Evolutionary conservation across 495 filamentous ascomycete species (phyloP), one percentile per base, ranked within the genome.

Genomic region (Neurospora pannonica): DNA sequence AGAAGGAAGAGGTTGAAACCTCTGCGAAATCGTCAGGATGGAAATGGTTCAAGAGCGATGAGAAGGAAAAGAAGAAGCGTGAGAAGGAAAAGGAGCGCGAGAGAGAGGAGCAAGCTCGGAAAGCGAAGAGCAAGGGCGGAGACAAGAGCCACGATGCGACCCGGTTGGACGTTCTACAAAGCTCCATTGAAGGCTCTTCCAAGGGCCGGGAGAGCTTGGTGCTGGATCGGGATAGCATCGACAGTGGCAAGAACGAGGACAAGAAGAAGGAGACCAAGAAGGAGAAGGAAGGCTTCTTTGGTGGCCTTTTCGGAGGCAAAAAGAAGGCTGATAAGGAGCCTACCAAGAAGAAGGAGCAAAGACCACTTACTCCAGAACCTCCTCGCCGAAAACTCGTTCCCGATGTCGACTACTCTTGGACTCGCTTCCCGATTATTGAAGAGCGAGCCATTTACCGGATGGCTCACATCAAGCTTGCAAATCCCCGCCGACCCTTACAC

Each of bases 401-500:
- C 21, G 97, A 98, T 81, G 84, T 97, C 76, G 95, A 98, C 83
- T 98, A 95, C 82, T 91, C 94, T 75, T 99, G 95, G 93, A 97
- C 94, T 5, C 88, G 96, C 43, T 99, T 99, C 78, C 92, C 94
- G 1, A 95, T 99, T 74, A 86, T 98, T 67, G 96, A 98, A 83
- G 96, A 99, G 83, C 87, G 97, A 69, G 97, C 96, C 39, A 99
- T 99, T 73, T 99, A 99, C 80, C 88, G 96, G 71, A 97, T 99
- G 92, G 96, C 96, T 15, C 96, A 99, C 81, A 95, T 98, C 83
- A 99, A 99, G 82, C 92, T 99, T 71, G 96, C 96, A 5, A 99
- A 99, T 80, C 96, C 96, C 39, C 90, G 96, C 13, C 91, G 96
- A 38, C 92, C 95, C 48, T 84, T 99, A 40, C 93, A 97, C 78